Evolutionary conservation across 2,329 filamentous ascomycete species (phyloP).

Genomic region (Trichothecium sympodiale): DNA sequence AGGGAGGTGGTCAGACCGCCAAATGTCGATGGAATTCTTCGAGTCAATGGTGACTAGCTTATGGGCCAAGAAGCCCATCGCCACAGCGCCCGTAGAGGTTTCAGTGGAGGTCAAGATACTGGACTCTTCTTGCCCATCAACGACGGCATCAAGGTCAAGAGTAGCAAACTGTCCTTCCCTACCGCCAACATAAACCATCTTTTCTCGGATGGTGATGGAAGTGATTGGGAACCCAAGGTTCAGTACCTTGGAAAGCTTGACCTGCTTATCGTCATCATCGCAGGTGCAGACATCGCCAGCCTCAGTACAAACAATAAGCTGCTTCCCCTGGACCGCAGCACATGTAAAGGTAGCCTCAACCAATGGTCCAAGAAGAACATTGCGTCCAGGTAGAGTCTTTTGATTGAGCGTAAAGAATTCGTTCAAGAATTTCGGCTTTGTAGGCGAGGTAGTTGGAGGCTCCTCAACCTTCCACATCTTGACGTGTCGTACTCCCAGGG

Average conservation of each 20-base stretch:
- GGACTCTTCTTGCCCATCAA: constrained; percentile 25
- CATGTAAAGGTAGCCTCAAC: constrained; percentile 79
- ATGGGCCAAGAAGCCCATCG: constrained; percentile 56
- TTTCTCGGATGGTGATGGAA: constrained; percentile 51
- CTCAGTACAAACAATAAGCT: constrained; percentile 77
- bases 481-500: constrained; percentile 80
- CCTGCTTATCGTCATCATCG: constrained; percentile 62
- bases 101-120: constrained; percentile 27
- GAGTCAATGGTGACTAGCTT: constrained; percentile 67
- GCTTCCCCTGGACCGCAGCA: constrained; percentile 60
- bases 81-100: constrained; percentile 40
- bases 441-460: constrained; percentile 43
- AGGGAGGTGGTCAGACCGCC: constrained; percentile 34
- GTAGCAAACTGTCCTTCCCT: constrained; percentile 48
- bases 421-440: constrained; percentile 45
- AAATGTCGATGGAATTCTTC: constrained; percentile 63
- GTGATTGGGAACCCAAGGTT: constrained; percentile 57
- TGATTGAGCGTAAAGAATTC: constrained; percentile 26
- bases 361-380: constrained; percentile 72
- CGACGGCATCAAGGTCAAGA: constrained; percentile 37
- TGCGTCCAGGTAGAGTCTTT: constrained; percentile 71
- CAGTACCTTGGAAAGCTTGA: constrained; percentile 57
- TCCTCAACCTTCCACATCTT: constrained; percentile 89
- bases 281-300: constrained; percentile 81
- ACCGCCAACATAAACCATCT: constrained; percentile 57